phyloP scores from a whole-genome alignment of 2,329 filamentous ascomycete species.

The Zasmidium citrigriseum region DNA sequence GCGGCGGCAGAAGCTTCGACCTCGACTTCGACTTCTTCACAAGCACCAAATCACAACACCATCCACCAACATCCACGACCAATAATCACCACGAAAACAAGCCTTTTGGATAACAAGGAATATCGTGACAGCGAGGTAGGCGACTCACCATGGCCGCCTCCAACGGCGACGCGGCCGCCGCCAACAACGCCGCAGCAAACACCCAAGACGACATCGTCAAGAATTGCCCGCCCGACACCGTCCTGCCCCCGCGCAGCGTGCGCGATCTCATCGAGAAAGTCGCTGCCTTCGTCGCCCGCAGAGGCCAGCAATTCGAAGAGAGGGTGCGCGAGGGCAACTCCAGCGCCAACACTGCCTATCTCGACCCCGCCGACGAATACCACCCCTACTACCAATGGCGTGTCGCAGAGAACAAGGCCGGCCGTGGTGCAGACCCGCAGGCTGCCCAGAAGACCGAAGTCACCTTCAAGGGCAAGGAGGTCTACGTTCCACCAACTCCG shows the following conservation, averaged over 20 bases:
- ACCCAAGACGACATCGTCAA: conserved; percentile 57
- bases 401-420: conserved; percentile 79
- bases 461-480: conserved; percentile 59
- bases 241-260: conserved; percentile 83
- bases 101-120: too few relatives aligned
- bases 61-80: conserved; percentile 1
- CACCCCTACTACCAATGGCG: conserved; percentile 89
- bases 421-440: conserved; percentile 70
- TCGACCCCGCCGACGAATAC: conserved; percentile 79
- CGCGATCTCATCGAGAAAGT: conserved; percentile 88
- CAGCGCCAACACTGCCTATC: conserved; percentile 84
- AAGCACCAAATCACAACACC: neutral
- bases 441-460: conserved; percentile 27
- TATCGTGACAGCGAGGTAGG: too few relatives aligned
- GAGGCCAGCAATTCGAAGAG: conserved; percentile 70
- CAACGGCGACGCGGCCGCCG: conserved; percentile 26
- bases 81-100: neutral
- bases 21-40: neutral
- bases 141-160: conserved; percentile 33
- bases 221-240: conserved; percentile 79
- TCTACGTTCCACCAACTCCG: conserved; percentile 70
- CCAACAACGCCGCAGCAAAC: conserved; percentile 19
- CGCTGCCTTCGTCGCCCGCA: conserved; percentile 81
- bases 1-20: neutral
- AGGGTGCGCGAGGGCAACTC: conserved; percentile 83